A percentile compares a stretch with the other conserved stretches of the same genome.
phyloP scores from a whole-genome alignment of 1,284 basidiomycete species.

The Polyporus tsugae region DNA sequence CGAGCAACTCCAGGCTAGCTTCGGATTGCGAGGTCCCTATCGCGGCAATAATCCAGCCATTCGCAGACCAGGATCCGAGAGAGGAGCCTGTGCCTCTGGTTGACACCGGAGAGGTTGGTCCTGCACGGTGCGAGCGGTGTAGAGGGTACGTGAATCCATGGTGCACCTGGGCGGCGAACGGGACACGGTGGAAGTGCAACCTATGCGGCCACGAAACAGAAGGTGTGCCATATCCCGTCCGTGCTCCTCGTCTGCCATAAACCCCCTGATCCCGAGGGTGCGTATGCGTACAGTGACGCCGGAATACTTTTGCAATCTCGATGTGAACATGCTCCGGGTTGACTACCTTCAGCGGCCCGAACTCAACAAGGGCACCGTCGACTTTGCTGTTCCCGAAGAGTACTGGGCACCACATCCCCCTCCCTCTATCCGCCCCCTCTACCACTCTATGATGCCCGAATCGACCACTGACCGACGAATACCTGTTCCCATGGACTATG shows the following conservation, averaged over 20 bases:
- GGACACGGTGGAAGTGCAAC: slow-evolving; percentile 93
- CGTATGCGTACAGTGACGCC: slow-evolving; percentile 61
- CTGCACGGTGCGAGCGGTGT: slow-evolving; percentile 88
- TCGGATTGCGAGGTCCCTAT: slow-evolving; percentile 88
- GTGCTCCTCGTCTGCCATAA: slow-evolving; percentile 4
- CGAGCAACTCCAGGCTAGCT: slow-evolving; percentile 83
- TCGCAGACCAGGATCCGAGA: slow-evolving; percentile 83
- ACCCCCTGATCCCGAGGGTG: slow-evolving; percentile 4
- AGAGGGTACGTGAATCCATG: slow-evolving; percentile 96
- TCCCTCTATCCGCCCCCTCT: slow-evolving; percentile 60
- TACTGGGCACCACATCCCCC: slow-evolving; percentile 88
- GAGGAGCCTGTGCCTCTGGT: slow-evolving; percentile 88
- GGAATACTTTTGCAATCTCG: slow-evolving; percentile 90
- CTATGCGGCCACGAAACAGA: slow-evolving; percentile 85
- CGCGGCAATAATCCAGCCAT: slow-evolving; percentile 89
- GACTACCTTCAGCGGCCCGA: slow-evolving; percentile 90
- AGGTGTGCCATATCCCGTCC: slow-evolving; percentile 58
- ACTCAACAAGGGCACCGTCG: slow-evolving; percentile 90
- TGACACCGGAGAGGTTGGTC: slow-evolving; percentile 72
- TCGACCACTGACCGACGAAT: slow-evolving; percentile 54
- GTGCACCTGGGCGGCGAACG: slow-evolving; percentile 89
- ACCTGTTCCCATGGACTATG: slow-evolving; percentile 77
- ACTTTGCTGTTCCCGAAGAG: slow-evolving; percentile 86
- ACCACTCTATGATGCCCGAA: slow-evolving; percentile 56
- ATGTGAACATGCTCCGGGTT: slow-evolving; percentile 81